These are phyloP conservation scores for Citrullus mucosospermus DNA, from an alignment of 306 rosid species.

Conservation along the genomic window DNA sequence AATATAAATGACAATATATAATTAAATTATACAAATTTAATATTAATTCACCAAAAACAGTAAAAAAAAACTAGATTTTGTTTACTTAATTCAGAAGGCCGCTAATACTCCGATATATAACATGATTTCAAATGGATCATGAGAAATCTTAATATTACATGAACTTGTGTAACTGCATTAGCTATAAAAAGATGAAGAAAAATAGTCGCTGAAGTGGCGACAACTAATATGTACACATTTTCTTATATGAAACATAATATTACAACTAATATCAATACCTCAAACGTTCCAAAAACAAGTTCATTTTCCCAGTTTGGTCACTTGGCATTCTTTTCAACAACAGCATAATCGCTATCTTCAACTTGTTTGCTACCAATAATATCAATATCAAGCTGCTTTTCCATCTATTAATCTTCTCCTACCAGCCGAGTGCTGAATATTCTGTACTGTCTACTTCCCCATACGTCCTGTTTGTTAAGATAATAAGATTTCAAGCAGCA, in stretches of 20 bases:
- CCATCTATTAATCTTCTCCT: background rate
- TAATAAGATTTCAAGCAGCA: conserved; percentile 41
- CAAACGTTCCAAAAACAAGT: background rate
- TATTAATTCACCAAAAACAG: too few relatives aligned
- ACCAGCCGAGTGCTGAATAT: conserved; percentile 31
- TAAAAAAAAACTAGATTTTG: too few relatives aligned
- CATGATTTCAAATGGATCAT: too few relatives aligned
- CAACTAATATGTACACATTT: background rate
- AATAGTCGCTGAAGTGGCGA: background rate
- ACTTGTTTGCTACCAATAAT: background rate
- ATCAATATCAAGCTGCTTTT: background rate
- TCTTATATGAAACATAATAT: background rate
- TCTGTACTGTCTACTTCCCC: conserved; percentile 23
- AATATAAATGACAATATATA: too few relatives aligned
- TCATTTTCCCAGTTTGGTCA: background rate
- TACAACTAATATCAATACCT: background rate
- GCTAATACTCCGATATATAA: too few relatives aligned
- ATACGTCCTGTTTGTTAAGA: conserved; percentile 4
- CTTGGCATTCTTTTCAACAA: background rate
- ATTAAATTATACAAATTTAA: too few relatives aligned
- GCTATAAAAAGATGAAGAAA: background rate
- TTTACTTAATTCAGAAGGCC: too few relatives aligned
- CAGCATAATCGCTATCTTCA: background rate
- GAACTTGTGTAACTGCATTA: background rate
- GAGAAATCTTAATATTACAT: too few relatives aligned